Conservation (phyloP, 441 rosid species). For the Gossypium davidsonii region DNA sequence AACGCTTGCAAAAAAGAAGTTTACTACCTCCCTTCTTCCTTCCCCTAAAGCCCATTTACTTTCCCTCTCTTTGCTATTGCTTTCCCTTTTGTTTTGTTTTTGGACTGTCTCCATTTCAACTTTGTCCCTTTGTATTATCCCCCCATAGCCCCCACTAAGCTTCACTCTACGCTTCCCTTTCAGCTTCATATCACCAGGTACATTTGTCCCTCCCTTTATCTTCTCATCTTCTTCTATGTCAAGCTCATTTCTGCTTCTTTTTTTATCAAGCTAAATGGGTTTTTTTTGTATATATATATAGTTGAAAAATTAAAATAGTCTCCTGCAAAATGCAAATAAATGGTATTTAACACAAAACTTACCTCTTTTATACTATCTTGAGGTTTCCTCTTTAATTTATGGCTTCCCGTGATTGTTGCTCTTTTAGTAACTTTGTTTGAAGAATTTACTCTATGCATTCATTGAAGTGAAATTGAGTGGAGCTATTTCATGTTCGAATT, state of each 20-base stretch:
- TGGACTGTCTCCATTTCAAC: background rate
- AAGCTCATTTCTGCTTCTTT: background rate
- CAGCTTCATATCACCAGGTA: constrained; percentile 12
- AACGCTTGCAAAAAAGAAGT: constrained; percentile 54
- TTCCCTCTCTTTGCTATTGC: constrained; percentile 1
- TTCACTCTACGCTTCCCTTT: constrained; percentile 10
- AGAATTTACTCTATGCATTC: constrained; percentile 1
- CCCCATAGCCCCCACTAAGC: background rate
- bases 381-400: background rate
- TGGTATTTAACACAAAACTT: background rate
- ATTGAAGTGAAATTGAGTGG: constrained; percentile 4
- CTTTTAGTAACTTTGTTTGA: background rate
- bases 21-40: constrained; percentile 45
- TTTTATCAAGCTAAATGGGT: background rate
- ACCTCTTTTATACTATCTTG: background rate
- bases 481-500: background rate
- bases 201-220: constrained; percentile 1
- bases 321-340: background rate
- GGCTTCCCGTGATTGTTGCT: background rate
- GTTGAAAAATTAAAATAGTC: background rate
- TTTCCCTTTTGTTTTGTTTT: background rate
- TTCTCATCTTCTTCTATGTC: background rate
- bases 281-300: background rate
- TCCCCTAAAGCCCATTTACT: constrained; percentile 25
- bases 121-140: background rate